Evolutionary conservation across 2,329 filamentous ascomycete genomes (phyloP).

Genomic region (Neonectria neomacrospora): DNA sequence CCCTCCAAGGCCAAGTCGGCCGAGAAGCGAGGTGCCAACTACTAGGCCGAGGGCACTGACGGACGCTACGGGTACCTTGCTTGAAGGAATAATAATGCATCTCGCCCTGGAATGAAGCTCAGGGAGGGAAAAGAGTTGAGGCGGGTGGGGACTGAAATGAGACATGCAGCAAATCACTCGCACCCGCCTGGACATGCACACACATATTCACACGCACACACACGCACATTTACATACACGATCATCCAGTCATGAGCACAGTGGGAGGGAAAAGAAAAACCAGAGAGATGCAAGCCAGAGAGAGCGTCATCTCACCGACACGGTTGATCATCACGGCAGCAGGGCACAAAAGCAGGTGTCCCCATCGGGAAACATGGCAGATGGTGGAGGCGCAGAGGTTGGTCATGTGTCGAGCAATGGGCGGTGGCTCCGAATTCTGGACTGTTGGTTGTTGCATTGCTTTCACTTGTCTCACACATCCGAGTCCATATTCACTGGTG

Average conservation of each 20-base stretch:
- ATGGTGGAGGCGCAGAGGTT: constrained; percentile 8
- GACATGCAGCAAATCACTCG: constrained; percentile 35
- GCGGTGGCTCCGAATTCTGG: constrained; percentile 8
- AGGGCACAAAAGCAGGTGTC: constrained; percentile 5
- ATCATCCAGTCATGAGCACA: constrained; percentile 20
- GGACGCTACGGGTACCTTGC: constrained; percentile 38
- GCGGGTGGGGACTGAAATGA: constrained; percentile 33
- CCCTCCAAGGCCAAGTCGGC: constrained; percentile 51
- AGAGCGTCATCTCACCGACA: neutral
- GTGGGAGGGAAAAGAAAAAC: constrained; percentile 24
- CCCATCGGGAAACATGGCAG: constrained; percentile 13
- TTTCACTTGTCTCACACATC: constrained; percentile 5
- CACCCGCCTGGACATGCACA: constrained; percentile 27
- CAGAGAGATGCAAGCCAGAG: constrained; percentile 4
- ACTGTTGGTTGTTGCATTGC: constrained; percentile 7
- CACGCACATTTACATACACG: constrained; percentile 26
- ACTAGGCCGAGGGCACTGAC: constrained; percentile 34
- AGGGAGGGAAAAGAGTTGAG: constrained; percentile 26
- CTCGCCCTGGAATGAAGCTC: constrained; percentile 21
- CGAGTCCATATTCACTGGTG: constrained; percentile 18
- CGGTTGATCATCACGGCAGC: constrained; percentile 1
- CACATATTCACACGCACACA: constrained; percentile 16
- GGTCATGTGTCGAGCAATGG: constrained; percentile 6
- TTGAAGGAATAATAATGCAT: constrained; percentile 25
- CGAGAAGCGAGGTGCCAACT: constrained; percentile 47